Conservation (phyloP, 2,329 filamentous ascomycete species). For the Cytospora schulzeri region DNA sequence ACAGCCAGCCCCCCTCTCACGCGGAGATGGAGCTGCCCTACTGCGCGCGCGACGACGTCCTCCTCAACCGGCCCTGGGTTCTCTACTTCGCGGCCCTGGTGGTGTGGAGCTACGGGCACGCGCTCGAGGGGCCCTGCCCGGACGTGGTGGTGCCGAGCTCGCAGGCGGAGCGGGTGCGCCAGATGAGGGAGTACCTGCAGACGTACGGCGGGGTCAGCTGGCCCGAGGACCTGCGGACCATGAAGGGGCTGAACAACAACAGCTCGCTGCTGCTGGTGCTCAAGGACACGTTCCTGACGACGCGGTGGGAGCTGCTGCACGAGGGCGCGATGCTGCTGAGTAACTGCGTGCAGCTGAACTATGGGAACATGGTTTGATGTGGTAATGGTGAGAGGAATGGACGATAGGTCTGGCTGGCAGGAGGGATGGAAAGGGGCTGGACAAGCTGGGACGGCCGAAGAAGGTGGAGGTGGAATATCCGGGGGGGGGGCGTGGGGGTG, state of each 20-base stretch:
- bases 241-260: conserved; percentile 79
- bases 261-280: conserved; percentile 80
- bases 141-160: conserved; percentile 54
- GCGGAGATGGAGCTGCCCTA: conserved; percentile 55
- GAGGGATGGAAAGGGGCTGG: not conserved
- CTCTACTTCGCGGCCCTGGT: conserved; percentile 90
- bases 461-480: not conserved
- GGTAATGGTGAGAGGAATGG: not conserved
- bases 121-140: conserved; percentile 77
- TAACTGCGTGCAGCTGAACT: conserved; percentile 72
- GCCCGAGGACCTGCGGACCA: conserved; percentile 74
- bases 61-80: conserved; percentile 93
- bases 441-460: not conserved
- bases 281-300: conserved; percentile 77
- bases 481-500: not conserved
- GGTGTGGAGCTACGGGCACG: conserved; percentile 93
- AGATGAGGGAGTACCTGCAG: conserved; percentile 79
- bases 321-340: conserved; percentile 80
- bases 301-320: conserved; percentile 87
- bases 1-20: conserved; percentile 27
- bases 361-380: conserved; percentile 38
- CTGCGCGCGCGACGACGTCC: conserved; percentile 81
- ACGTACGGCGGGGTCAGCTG: conserved; percentile 71
- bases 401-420: not conserved
- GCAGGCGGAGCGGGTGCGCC: conserved; percentile 66